Conservation (phyloP, 2,329 filamentous ascomycete species). For the Ophiosphaerella herpotricha region DNA sequence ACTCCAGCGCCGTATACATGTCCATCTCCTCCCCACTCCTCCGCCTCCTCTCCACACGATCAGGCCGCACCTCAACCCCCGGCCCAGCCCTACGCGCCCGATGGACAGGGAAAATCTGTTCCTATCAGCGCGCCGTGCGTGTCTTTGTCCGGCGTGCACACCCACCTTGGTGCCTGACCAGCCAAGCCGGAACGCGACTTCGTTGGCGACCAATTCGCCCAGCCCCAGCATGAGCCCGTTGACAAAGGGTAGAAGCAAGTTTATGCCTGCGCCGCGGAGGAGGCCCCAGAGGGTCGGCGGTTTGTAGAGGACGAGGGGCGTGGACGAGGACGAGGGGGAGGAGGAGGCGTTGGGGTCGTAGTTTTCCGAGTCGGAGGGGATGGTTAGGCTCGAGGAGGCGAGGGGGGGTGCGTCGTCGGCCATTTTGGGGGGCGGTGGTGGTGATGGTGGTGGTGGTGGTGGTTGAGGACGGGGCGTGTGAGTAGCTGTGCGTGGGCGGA, state of each 20-base stretch:
- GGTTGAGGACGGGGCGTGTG: conserved; percentile 13
- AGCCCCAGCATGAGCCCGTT: conserved; percentile 99
- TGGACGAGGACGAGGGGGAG: conserved; percentile 63
- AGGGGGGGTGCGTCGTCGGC: conserved; percentile 54
- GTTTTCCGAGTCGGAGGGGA: conserved; percentile 81
- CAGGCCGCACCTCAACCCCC: conserved; percentile 78
- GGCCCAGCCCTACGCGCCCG: conserved; percentile 72
- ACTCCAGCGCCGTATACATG: conserved; percentile 72
- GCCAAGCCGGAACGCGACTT: conserved; percentile 88
- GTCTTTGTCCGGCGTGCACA: not conserved
- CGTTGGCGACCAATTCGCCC: conserved; percentile 94
- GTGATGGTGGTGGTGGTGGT: conserved; percentile 5
- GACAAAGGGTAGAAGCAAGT: conserved; percentile 91
- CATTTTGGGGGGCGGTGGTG: conserved; percentile 14
- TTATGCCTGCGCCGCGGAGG: conserved; percentile 88
- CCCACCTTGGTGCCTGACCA: conserved; percentile 93
- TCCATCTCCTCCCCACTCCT: conserved; percentile 61
- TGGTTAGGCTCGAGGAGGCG: conserved; percentile 74
- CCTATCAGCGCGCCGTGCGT: not conserved
- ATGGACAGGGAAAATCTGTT: conserved; percentile 62
- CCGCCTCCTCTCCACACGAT: conserved; percentile 61
- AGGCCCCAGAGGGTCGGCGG: conserved; percentile 87
- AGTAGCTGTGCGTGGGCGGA: conserved; percentile 17
- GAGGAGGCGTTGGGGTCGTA: conserved; percentile 71
- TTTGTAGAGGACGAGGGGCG: conserved; percentile 81